Percentiles rank a stretch among this genome's conserved stretches.
Conservation (phyloP, 2,329 filamentous ascomycete species). For the Xylaria sp. region DNA sequence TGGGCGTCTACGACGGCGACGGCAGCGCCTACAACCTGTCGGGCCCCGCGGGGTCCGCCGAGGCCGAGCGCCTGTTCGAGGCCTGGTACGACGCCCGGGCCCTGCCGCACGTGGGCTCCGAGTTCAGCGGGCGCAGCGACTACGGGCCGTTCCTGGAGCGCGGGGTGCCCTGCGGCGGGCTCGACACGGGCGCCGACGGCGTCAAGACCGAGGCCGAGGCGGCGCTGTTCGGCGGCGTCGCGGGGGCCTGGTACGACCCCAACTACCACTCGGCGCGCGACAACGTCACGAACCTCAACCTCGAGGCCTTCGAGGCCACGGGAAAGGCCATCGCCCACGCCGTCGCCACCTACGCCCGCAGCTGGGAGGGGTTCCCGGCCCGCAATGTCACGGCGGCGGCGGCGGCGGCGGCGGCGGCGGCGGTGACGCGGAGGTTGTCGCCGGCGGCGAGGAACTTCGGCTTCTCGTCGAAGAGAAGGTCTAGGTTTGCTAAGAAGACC, state of each 20-base stretch:
- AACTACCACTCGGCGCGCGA: constrained; percentile 61
- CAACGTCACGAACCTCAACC: constrained; percentile 55
- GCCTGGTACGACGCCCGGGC: constrained; percentile 50
- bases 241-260: constrained; percentile 55
- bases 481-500: constrained; percentile 10
- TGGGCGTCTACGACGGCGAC: constrained; percentile 54
- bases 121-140: constrained; percentile 65
- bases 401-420: background rate
- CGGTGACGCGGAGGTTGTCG: constrained; percentile 5
- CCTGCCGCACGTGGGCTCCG: constrained; percentile 58
- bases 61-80: constrained; percentile 56
- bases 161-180: constrained; percentile 58
- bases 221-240: constrained; percentile 55
- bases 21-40: constrained; percentile 56
- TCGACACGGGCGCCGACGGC: constrained; percentile 63
- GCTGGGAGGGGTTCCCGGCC: constrained; percentile 47
- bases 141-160: constrained; percentile 61
- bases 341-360: constrained; percentile 53
- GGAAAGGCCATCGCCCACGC: constrained; percentile 57
- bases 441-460: constrained; percentile 6
- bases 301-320: constrained; percentile 57
- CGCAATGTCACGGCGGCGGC: constrained; percentile 27
- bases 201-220: constrained; percentile 59
- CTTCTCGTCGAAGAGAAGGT: constrained; percentile 9
- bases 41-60: constrained; percentile 57